Evolutionary conservation across 202 grass and related monocot species (phyloP).

Genomic region (Panicum hallii): DNA sequence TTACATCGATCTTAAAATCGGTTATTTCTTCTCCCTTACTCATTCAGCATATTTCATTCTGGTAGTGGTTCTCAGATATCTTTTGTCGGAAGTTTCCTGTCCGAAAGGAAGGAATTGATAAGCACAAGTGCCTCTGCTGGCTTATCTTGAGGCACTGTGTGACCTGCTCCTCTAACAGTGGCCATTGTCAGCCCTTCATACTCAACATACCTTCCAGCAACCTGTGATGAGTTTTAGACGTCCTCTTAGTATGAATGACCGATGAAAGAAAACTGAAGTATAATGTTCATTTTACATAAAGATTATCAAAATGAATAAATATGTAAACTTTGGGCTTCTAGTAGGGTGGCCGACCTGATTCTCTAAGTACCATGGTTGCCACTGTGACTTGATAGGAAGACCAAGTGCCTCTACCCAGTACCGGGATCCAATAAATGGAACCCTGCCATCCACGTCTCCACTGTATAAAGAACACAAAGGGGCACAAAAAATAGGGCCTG

Average conservation of each 20-base stretch:
- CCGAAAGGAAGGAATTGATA: slow-evolving; percentile 69
- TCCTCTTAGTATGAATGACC: not conserved
- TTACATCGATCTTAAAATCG: not conserved
- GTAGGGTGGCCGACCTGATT: slow-evolving; percentile 56
- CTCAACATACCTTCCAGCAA: slow-evolving; percentile 85
- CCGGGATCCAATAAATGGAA: slow-evolving; percentile 79
- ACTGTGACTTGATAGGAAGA: slow-evolving; percentile 69
- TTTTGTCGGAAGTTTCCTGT: slow-evolving; percentile 55
- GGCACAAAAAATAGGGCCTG: not conserved
- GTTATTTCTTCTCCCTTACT: not conserved
- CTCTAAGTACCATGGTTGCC: slow-evolving; percentile 78
- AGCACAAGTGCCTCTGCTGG: slow-evolving; percentile 74
- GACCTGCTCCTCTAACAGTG: slow-evolving; percentile 87
- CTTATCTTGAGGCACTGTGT: slow-evolving; percentile 86
- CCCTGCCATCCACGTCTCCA: slow-evolving; percentile 85
- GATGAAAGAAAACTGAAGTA: not conserved
- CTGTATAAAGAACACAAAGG: slow-evolving; percentile 40
- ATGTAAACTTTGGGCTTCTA: not conserved
- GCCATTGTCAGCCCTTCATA: slow-evolving; percentile 77
- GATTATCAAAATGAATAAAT: slow-evolving; percentile 8
- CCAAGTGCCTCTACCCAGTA: slow-evolving; percentile 79
- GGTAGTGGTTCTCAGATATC: slow-evolving; percentile 19
- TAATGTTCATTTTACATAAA: not conserved
- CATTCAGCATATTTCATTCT: not conserved
- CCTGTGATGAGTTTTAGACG: slow-evolving; percentile 43